Percentiles rank a stretch among this genome's conserved stretches.
phyloP scores from a whole-genome alignment of 305 asterid genomes.

The Stenogyne calaminthoides region DNA sequence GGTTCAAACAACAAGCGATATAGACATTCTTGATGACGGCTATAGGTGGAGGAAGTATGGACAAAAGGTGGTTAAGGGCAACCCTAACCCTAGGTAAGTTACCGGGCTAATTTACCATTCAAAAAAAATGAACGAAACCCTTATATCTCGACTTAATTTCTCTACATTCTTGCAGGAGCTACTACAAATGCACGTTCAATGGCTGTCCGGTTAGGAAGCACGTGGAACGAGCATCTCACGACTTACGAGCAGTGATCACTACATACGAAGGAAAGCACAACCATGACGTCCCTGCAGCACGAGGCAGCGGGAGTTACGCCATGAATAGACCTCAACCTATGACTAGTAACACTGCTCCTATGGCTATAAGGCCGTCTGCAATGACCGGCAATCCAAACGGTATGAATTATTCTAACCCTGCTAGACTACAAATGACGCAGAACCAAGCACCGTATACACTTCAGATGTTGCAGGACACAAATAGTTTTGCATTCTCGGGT shows the following conservation, averaged over 20 bases:
- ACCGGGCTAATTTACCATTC: background rate
- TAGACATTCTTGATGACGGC: constrained; percentile 67
- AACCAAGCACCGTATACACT: constrained; percentile 63
- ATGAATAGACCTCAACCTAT: constrained; percentile 44
- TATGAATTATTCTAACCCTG: constrained; percentile 39
- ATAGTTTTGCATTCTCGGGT: constrained; percentile 45
- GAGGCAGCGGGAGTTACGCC: constrained; percentile 67
- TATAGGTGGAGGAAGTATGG: constrained; percentile 74
- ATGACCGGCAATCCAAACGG: constrained; percentile 38
- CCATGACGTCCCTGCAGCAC: constrained; percentile 93
- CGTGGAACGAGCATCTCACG: constrained; percentile 91
- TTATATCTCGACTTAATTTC: background rate
- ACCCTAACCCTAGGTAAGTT: constrained; percentile 64
- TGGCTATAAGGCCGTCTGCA: constrained; percentile 54
- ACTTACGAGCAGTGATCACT: constrained; percentile 80
- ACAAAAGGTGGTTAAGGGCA: constrained; percentile 65
- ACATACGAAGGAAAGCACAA: constrained; percentile 94
- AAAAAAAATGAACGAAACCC: background rate
- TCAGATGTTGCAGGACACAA: constrained; percentile 66
- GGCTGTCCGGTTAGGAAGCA: constrained; percentile 94
- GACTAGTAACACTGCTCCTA: constrained; percentile 34
- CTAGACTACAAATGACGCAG: constrained; percentile 35
- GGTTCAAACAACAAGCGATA: constrained; percentile 65
- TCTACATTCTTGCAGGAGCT: constrained; percentile 56
- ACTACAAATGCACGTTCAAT: constrained; percentile 86